Percentiles rank a stretch among this genome's conserved stretches.
These are phyloP conservation scores for Golubevia pallescens DNA, from an alignment of 1,284 basidiomycete species.

Conservation along the genomic window DNA sequence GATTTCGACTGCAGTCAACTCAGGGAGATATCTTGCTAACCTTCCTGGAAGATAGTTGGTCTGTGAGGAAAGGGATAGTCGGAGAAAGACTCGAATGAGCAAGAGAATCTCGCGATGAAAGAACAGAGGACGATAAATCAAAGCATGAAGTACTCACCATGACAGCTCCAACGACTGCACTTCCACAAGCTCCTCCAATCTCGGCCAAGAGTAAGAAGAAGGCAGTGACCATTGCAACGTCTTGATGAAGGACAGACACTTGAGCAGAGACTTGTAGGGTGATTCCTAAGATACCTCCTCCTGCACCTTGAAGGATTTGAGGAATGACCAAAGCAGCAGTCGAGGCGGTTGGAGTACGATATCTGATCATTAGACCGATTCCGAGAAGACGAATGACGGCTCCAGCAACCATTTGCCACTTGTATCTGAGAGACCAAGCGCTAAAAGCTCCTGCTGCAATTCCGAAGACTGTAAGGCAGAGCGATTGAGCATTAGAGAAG, in stretches of 20 bases:
- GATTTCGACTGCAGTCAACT: constrained; percentile 13
- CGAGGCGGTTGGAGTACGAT: constrained; percentile 33
- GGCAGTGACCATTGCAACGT: constrained; percentile 61
- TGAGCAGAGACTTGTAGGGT: constrained; percentile 53
- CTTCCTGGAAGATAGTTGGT: constrained; percentile 30
- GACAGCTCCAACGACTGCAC: constrained; percentile 45
- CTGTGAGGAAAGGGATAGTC: no score
- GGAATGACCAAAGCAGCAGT: constrained; percentile 53
- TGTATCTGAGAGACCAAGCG: constrained; percentile 52
- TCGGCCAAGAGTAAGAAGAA: constrained; percentile 54
- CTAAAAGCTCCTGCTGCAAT: constrained; percentile 48
- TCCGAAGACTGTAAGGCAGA: constrained; percentile 55
- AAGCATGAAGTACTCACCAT: no score
- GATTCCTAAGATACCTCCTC: constrained; percentile 56
- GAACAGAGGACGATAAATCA: neutral
- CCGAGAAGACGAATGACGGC: constrained; percentile 48
- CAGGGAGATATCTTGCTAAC: constrained; percentile 28
- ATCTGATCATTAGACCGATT: constrained; percentile 58
- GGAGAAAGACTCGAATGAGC: no score
- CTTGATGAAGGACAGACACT: constrained; percentile 58
- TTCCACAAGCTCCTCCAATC: constrained; percentile 53
- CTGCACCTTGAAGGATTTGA: constrained; percentile 58
- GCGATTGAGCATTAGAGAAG: constrained; percentile 49
- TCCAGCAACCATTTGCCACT: constrained; percentile 44
- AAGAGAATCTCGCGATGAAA: no score